Base-by-base conservation (phyloP, 768 basidiomycete genomes). In the Mycena crocata region DNA sequence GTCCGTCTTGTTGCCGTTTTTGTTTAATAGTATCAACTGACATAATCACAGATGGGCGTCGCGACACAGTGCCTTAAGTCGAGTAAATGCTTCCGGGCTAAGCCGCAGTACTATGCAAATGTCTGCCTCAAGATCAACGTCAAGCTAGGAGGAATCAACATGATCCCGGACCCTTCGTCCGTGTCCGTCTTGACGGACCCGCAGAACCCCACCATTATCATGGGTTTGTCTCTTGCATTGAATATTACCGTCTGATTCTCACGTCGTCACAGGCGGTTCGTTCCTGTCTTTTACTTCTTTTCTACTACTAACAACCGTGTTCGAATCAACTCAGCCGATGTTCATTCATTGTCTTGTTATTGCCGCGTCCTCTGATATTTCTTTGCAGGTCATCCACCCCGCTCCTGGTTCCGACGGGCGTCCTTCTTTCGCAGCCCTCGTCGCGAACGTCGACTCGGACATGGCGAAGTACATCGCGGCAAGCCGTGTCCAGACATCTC, bases 361-460 rank as follows among this genome's bases (percentile, higher is more conserved):
- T 12, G n/a, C n/a, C n/a, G n/a, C n/a, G n/a, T n/a, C n/a, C n/a
- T 44, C 40, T 12, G 39, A 3, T 26, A 39, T 6, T 23, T 34
- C 21, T n/a, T 0, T 35, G n/a, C 39, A 62, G 65, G 92, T 93
- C 31, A 92, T 93, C 42, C 93, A 95, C 71, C 93, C 94, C 12
- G 86, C 92, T 9, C 93, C 94, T 23, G 93, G 93, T 12, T 86
- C 92, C 0, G 86, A 85, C n/a, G 92, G 89, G 21, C 86, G 89
- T 5, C 94, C 94, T 1, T 95, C 93, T 0, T 94, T 92, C 75
- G 91, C 93, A 0, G 84, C 93, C 8, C 80, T 95, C 8, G 93
- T 95, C 21, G 93, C 86, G 32, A 95, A 90, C 67, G 88, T 95
- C 31, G 94, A 95, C 74, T 87, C 87, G 0, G 87, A 90, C 61